Base-by-base conservation (phyloP, 805 yeast species). In the Debaryomyces prosopidis region DNA sequence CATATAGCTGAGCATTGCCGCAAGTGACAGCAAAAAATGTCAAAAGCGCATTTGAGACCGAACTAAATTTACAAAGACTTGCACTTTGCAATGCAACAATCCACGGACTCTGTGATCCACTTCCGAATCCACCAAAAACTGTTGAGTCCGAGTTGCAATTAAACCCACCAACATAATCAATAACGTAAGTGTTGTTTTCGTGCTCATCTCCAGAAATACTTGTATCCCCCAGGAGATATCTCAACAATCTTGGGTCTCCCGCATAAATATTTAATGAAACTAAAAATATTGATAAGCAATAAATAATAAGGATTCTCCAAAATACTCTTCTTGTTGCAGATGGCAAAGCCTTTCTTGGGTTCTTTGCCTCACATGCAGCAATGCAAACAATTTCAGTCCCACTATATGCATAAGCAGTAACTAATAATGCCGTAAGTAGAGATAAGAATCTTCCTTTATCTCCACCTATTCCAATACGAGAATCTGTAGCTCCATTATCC, bases 351-450 rank as follows among this genome's bases (percentile, higher is more conserved):
- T 76, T 80, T 51, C 94, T 71, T 4, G 96, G 96, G 52, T 86
- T 84, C 48, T 84, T 73, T n/a, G 91, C 87, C 62, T 88, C 96
- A 62, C 91, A 87, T 5, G 92, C 89, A 2, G 94, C 92, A 44
- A 87, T 80, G 51, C 87, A 82, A 10, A 89, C 91, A 60, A 85
- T 82, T 53, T 88, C 96, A 1, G 90, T 85, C 0, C 96, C 96
- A 40, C 86, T 81, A 57, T 84, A 88, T 0, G 95, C 86, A 62
- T 84, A 88, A 0, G 89, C 73, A 0, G 90, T 82, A 16, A 83
- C 80, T 39, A 82, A 65, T 7, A 83, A 66, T 1, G 89, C 88
- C 1, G 82, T 77, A 30, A 84, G 45, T 7, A 86, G 62, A 5
- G 87, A 80, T 38, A 84, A 65, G 42, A 87, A 74, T 36, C 87